A percentile compares a stretch with the other conserved stretches of the same genome.
These are phyloP conservation scores for Cryptosporidium xiaoi DNA, from an alignment of 169 alveolate genomes.

Conservation along the genomic window DNA sequence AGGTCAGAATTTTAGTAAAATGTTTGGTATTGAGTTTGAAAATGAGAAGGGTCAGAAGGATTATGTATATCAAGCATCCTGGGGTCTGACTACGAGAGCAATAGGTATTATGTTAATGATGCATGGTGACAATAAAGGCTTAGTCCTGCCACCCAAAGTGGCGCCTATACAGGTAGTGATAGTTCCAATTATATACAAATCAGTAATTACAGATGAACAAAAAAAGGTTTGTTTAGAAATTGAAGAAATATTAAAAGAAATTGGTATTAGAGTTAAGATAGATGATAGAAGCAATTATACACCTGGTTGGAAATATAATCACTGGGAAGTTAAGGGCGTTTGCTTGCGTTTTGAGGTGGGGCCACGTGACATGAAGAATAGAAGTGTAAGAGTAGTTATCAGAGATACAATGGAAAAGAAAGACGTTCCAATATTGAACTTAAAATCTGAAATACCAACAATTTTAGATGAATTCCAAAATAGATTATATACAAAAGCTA, in stretches of 20 bases:
- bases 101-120: constrained; percentile 94
- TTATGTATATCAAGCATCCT: constrained; percentile 96
- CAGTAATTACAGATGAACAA: constrained; percentile 75
- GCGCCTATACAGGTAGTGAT: constrained; percentile 95
- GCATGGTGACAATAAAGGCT: constrained; percentile 98
- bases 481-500: constrained; percentile 80
- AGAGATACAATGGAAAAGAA: constrained; percentile 89
- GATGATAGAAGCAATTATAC: constrained; percentile 94
- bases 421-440: constrained; percentile 78
- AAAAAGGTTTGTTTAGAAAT: constrained; percentile 75
- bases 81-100: constrained; percentile 99
- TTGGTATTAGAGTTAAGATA: constrained; percentile 77
- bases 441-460: constrained; percentile 77
- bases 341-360: constrained; percentile 99
- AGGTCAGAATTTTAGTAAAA: constrained; percentile 98
- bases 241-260: constrained; percentile 39
- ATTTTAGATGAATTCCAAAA: constrained; percentile 80
- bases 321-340: constrained; percentile 99
- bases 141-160: constrained; percentile 97
- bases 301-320: constrained; percentile 99
- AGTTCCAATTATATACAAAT: constrained; percentile 93
- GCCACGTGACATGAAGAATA: constrained; percentile 93
- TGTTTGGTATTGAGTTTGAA: constrained; percentile 96
- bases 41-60: constrained; percentile 92
- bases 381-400: constrained; percentile 89